Evolutionary conservation across 2,329 filamentous ascomycete species (phyloP), one percentile per base, ranked within the genome.

Genomic region (Tolypocladium ophioglossoides): DNA sequence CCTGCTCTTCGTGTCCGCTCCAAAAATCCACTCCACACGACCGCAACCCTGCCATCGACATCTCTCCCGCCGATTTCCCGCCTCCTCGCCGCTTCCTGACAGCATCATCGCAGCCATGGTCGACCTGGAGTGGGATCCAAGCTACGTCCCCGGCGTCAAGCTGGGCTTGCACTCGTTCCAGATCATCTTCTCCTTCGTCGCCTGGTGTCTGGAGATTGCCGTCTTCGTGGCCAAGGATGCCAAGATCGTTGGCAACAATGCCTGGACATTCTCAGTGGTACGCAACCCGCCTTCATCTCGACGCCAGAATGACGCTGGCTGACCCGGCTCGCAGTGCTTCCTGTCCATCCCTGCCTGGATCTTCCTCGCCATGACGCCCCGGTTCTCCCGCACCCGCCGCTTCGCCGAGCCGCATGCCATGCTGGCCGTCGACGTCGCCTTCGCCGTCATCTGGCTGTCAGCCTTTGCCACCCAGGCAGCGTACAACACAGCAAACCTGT

Each of bases 191-290:
- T 77, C 72, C 48, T 72, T 84, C 49, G 71, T 84, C 27, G 71
- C 77, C 61, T 85, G 81, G 74, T 72, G 76, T 55, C 70, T 86
- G 56, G 78, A 80, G 60, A 83, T 86, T 61, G 73, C 78, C 27
- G 74, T 85, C 48, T 83, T 85, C 63, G 73, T 72, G 41, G 70
- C 72, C 53, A 65, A 75, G 11, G 65, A 72, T 16, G 71, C 79
- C 6, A 66, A 64, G 22, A 74, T 85, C 58, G 77, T 76, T 54
- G 80, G 81, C 37, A 75, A 80, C 58, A 79, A 79, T 66, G 81
- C 77, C 57, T 86, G 83, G 82, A 77, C 80, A 0, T 85, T 86
- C 58, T 82, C 73, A 59, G 74, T 84, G 68, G 83, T 86, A 74
- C 56, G 80, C 27, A 32, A n/a, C 22, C 4, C 12, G 12, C 12